These are phyloP conservation scores for Mortierella antarctica DNA, from an alignment of 192 early-diverging fungal genomes.

Conservation along the genomic window DNA sequence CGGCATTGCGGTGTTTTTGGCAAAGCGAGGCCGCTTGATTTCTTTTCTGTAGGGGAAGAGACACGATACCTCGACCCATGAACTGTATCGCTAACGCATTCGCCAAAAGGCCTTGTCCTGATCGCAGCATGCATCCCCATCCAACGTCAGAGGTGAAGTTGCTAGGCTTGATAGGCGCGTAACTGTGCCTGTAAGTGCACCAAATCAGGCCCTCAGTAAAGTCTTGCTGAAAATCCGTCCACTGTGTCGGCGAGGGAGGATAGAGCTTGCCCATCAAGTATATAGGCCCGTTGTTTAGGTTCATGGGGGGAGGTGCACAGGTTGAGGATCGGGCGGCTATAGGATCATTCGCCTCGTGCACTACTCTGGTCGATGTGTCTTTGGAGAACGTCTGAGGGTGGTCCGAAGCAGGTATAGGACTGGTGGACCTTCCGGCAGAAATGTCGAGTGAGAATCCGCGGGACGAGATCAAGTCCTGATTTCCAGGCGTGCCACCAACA, in stretches of 20 bases:
- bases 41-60: neutral
- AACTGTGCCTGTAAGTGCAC: slow-evolving; percentile 93
- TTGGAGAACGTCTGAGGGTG: neutral
- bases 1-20: neutral
- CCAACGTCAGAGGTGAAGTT: slow-evolving; percentile 87
- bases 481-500: neutral
- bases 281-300: slow-evolving; percentile 24
- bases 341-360: slow-evolving; percentile 25
- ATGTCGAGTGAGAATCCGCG: slow-evolving; percentile 17
- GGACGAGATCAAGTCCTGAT: neutral
- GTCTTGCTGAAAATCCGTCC: slow-evolving; percentile 76
- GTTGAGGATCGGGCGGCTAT: slow-evolving; percentile 23
- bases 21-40: neutral
- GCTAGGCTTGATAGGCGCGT: slow-evolving; percentile 82
- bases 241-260: slow-evolving; percentile 43
- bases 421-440: neutral
- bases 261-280: slow-evolving; percentile 47
- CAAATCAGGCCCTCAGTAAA: slow-evolving; percentile 83
- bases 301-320: slow-evolving; percentile 22
- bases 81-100: slow-evolving; percentile 82
- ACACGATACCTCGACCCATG: slow-evolving; percentile 75
- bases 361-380: slow-evolving; percentile 4
- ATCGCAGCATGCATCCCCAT: slow-evolving; percentile 98
- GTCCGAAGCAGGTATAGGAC: neutral
- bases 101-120: slow-evolving; percentile 92